Conservation (phyloP, 176 grass and related monocot genomes). For the Hsuehochloa calcarea region DNA sequence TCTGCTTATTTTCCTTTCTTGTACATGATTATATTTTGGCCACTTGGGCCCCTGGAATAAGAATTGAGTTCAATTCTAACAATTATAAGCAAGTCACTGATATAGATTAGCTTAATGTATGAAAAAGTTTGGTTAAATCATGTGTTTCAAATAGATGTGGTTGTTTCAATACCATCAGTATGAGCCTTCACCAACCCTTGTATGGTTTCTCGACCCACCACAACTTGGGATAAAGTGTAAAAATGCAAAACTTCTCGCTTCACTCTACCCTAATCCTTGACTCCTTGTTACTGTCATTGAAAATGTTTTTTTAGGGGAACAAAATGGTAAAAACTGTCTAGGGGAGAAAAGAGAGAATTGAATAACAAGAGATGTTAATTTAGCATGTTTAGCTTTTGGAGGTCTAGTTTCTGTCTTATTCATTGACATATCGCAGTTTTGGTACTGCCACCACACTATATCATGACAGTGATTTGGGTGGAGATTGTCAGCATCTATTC, state of each 20-base stretch:
- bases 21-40: no score
- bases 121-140: slow-evolving; percentile 2
- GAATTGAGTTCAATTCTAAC: no score
- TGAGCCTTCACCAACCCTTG: neutral
- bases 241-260: neutral
- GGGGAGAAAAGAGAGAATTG: neutral
- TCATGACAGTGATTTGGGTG: neutral
- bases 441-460: neutral
- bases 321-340: neutral
- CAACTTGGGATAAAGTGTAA: neutral
- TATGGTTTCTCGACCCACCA: neutral
- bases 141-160: neutral
- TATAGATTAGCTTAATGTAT: neutral
- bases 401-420: neutral
- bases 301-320: neutral
- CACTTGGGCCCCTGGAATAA: no score
- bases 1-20: no score
- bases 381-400: neutral
- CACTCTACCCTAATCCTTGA: neutral
- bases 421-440: neutral
- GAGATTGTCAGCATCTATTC: neutral
- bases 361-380: neutral
- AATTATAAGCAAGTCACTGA: neutral
- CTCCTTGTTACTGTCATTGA: neutral
- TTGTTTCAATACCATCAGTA: neutral